Conservation (phyloP, 257 asterid genomes). For the Solanum infundibuliforme region DNA sequence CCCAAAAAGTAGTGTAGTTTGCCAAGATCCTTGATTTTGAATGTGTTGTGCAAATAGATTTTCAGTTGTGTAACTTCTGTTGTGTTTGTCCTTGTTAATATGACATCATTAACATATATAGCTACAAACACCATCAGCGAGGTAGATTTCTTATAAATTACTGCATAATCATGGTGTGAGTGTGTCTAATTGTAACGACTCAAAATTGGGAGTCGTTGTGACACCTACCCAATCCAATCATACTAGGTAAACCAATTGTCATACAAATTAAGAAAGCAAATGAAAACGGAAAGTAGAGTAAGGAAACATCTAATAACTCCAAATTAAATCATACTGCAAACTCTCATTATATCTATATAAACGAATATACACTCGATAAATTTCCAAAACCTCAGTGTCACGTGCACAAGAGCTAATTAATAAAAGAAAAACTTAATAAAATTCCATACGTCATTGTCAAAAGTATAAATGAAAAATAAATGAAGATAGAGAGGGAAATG, state of each 20-base stretch:
- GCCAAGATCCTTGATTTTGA: neutral
- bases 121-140: neutral
- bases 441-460: neutral
- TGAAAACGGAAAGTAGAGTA: neutral
- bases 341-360: neutral
- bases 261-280: neutral
- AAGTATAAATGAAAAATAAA: neutral
- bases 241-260: neutral
- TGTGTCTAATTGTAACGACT: neutral
- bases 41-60: neutral
- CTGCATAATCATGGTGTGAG: neutral
- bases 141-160: neutral
- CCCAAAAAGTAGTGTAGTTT: neutral
- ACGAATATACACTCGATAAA: neutral
- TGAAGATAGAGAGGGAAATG: neutral
- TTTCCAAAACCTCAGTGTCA: neutral
- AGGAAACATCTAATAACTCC: neutral
- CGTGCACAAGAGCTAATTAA: neutral
- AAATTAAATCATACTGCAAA: neutral
- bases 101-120: neutral
- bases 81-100: neutral
- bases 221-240: neutral
- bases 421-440: neutral
- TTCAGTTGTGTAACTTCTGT: neutral
- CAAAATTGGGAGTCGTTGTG: neutral